Percentiles rank a stretch among this genome's conserved stretches.
phyloP scores from a whole-genome alignment of 2,329 filamentous ascomycete species.

The Talaromyces piceae region DNA sequence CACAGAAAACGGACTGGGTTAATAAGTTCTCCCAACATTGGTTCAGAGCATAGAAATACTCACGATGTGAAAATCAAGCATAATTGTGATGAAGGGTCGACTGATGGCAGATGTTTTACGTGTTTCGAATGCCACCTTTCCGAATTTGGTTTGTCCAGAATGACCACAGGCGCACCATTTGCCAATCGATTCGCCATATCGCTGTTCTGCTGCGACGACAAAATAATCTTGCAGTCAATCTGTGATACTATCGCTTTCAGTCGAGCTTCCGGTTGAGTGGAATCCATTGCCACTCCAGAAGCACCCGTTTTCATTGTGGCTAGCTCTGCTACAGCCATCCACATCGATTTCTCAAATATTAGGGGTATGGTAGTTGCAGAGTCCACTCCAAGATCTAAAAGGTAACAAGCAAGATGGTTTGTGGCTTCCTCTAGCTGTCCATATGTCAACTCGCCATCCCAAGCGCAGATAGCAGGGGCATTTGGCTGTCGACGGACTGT shows the following conservation, averaged over 20 bases:
- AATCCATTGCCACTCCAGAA: slow-evolving; percentile 4
- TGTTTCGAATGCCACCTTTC: not conserved
- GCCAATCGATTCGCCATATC: not conserved
- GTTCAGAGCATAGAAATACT: not conserved
- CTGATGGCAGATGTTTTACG: not conserved
- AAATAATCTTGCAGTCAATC: not conserved
- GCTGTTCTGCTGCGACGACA: not conserved
- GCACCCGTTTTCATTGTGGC: slow-evolving; percentile 6
- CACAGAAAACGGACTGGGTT: not conserved
- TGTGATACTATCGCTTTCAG: slow-evolving; percentile 3
- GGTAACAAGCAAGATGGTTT: not conserved
- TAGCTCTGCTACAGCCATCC: slow-evolving; percentile 8
- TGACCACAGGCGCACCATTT: not conserved
- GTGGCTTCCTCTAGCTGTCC: not conserved
- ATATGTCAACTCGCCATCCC: slow-evolving; percentile 6
- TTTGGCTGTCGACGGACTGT: not conserved
- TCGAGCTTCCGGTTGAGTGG: slow-evolving; percentile 4
- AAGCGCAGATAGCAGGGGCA: slow-evolving; percentile 4
- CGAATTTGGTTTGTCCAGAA: not conserved
- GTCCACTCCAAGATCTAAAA: not conserved
- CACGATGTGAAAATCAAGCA: slow-evolving; percentile 9
- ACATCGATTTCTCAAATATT: slow-evolving; percentile 14
- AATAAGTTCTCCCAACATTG: not conserved
- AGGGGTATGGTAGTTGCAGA: slow-evolving; percentile 1
- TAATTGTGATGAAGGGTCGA: slow-evolving; percentile 4